Conservation (phyloP, 1,284 basidiomycete species). For the Exsudoporus floridanus region DNA sequence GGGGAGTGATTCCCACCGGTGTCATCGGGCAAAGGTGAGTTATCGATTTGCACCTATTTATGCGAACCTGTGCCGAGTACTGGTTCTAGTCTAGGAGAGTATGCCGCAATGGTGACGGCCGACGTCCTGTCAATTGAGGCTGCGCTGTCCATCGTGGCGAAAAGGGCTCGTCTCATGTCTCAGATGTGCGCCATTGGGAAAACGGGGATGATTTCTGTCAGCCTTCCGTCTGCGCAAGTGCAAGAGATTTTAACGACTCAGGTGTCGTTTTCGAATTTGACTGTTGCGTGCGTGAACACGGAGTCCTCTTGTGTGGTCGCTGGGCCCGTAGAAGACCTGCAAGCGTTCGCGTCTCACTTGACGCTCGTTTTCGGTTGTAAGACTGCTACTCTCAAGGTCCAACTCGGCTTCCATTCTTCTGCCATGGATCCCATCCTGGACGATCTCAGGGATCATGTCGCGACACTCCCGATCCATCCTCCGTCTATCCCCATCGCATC, state of each 20-base stretch:
- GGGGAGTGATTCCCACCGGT: slow-evolving; percentile 57
- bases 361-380: slow-evolving; percentile 39
- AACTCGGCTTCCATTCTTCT: slow-evolving; percentile 63
- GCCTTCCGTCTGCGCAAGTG: slow-evolving; percentile 39
- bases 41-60: neutral
- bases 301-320: slow-evolving; percentile 55
- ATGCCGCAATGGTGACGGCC: slow-evolving; percentile 61
- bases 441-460: slow-evolving; percentile 44
- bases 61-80: neutral
- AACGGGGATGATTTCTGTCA: slow-evolving; percentile 63
- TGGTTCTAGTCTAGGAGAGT: slow-evolving; percentile 61
- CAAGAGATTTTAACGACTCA: slow-evolving; percentile 38
- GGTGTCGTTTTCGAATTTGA: slow-evolving; percentile 38
- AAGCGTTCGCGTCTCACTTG: slow-evolving; percentile 43
- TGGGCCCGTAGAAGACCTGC: slow-evolving; percentile 48
- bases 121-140: slow-evolving; percentile 54
- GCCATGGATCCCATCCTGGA: slow-evolving; percentile 58
- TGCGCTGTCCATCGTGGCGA: slow-evolving; percentile 58
- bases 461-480: slow-evolving; percentile 39
- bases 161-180: slow-evolving; percentile 54
- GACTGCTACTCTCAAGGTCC: slow-evolving; percentile 47
- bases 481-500: slow-evolving; percentile 60
- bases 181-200: slow-evolving; percentile 42
- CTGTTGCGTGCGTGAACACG: slow-evolving; percentile 64
- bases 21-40: slow-evolving; percentile 68